A percentile compares a stretch with the other conserved stretches of the same genome.
These are phyloP conservation scores for Pseudonitzschia delicatissima DNA, from an alignment of 108 stramenopile genomes.

Conservation along the genomic window DNA sequence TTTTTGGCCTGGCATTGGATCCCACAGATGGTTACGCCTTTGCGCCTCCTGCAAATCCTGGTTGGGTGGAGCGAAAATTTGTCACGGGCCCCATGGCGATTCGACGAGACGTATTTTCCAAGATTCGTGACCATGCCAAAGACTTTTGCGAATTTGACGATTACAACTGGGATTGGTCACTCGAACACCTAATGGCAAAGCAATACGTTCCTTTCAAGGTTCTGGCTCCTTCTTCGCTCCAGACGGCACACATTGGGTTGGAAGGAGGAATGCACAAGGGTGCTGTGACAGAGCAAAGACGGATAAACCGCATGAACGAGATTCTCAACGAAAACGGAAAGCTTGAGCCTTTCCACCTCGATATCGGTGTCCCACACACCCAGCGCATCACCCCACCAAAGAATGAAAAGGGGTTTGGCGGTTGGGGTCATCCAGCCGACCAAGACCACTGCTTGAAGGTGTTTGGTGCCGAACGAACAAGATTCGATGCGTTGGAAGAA, in stretches of 20 bases:
- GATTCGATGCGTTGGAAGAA: no score
- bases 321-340: background rate
- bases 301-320: conserved; percentile 12
- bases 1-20: conserved; percentile 48
- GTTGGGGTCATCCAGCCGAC: conserved; percentile 60
- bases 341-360: conserved; percentile 20
- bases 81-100: conserved; percentile 57
- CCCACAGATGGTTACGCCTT: conserved; percentile 27
- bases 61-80: conserved; percentile 20
- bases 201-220: conserved; percentile 27
- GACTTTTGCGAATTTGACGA: conserved; percentile 56
- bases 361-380: background rate
- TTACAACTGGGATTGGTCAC: conserved; percentile 50
- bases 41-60: background rate
- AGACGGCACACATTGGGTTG: conserved; percentile 55
- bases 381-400: background rate
- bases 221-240: conserved; percentile 31
- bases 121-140: conserved; percentile 27
- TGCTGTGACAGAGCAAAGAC: background rate
- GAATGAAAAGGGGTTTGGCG: conserved; percentile 40
- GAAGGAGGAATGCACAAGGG: conserved; percentile 48
- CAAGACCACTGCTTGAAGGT: conserved; percentile 51
- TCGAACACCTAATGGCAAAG: conserved; percentile 40
- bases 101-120: conserved; percentile 30
- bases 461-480: no score